Percentiles rank a stretch among this genome's conserved stretches.
Evolutionary conservation across 345 rosid genomes (phyloP).

Genomic region (Salix dunnii): DNA sequence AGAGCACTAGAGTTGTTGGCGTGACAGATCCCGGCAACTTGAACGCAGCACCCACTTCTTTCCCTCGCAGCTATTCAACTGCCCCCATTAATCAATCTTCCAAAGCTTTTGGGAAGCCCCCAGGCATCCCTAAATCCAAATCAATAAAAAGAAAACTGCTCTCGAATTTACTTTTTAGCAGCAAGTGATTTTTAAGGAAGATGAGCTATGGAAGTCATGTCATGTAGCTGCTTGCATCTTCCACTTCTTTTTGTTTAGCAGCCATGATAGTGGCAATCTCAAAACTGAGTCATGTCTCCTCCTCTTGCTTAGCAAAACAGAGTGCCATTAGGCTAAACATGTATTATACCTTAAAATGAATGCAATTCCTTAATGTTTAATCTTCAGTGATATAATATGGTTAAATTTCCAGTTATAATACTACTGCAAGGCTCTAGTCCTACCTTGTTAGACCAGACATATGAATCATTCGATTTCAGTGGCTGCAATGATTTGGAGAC

Average conservation of each 20-base stretch:
- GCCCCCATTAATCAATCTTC: not conserved
- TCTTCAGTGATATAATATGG: not conserved
- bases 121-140: not conserved
- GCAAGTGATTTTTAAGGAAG: not conserved
- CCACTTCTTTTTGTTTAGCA: not conserved
- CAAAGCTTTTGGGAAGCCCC: not conserved
- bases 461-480: not conserved
- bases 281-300: not conserved
- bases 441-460: not conserved
- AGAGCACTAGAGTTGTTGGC: constrained; percentile 13
- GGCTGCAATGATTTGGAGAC: not conserved
- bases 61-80: constrained; percentile 23
- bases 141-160: not conserved
- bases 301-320: not conserved
- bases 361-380: not conserved
- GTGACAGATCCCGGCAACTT: not conserved
- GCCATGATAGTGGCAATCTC: not conserved
- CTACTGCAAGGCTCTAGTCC: no score
- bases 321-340: no score
- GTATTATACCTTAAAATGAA: not conserved
- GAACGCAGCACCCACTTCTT: not conserved
- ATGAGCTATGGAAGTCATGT: not conserved
- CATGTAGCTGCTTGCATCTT: not conserved
- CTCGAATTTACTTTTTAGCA: not conserved
- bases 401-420: not conserved